Percentiles rank a stretch among this genome's conserved stretches.
Conservation (phyloP, 176 grass and related monocot genomes). For the Hordeum marinum region DNA sequence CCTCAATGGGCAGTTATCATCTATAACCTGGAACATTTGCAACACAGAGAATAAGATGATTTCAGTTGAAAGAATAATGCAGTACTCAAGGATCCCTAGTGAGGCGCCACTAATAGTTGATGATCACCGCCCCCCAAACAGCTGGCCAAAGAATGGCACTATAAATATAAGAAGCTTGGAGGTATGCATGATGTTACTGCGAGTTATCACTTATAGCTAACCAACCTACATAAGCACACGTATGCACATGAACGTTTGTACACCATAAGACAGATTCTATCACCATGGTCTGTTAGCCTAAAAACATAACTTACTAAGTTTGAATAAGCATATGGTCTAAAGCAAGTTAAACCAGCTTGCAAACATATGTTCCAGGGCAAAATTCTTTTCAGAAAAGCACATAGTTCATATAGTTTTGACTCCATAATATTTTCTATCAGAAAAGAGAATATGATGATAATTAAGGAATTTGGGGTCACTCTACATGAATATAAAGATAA, state of each 20-base stretch:
- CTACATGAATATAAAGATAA: too few species aligned
- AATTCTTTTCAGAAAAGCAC: too few species aligned
- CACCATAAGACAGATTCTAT: background rate
- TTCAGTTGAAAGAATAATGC: slow-evolving; percentile 96
- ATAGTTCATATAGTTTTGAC: too few species aligned
- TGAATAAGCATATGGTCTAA: too few species aligned
- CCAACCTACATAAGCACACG: background rate
- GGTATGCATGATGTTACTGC: slow-evolving; percentile 34
- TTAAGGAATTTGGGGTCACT: too few species aligned
- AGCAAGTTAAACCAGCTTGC: too few species aligned
- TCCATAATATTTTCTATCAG: too few species aligned
- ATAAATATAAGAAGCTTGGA: slow-evolving; percentile 82
- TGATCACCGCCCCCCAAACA: slow-evolving; percentile 35
- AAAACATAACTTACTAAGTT: too few species aligned
- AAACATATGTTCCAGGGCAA: too few species aligned
- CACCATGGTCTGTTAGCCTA: background rate
- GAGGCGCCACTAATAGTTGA: slow-evolving; percentile 90
- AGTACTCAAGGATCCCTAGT: slow-evolving; percentile 76
- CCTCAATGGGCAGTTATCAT: slow-evolving; percentile 73
- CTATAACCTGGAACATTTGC: slow-evolving; percentile 92
- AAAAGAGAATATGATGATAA: background rate
- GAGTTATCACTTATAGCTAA: background rate
- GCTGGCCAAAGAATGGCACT: slow-evolving; percentile 76
- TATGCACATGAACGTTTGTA: background rate
- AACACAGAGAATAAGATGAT: slow-evolving; percentile 98